A percentile compares a stretch with the other conserved stretches of the same genome.
phyloP scores from a whole-genome alignment of 805 yeast species.

The Candida succiphila region DNA sequence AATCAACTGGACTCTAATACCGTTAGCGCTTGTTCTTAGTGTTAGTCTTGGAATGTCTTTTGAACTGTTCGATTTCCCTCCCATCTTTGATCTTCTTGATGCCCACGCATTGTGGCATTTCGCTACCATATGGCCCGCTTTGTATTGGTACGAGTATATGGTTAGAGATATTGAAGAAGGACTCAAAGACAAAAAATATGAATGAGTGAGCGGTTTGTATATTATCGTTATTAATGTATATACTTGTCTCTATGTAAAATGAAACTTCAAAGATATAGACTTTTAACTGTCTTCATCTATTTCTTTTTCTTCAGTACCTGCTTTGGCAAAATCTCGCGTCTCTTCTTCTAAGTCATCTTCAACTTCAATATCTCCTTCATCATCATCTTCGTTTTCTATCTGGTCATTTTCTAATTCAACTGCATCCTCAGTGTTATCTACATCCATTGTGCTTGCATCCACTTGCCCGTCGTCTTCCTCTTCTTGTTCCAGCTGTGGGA shows the following conservation, averaged over 20 bases:
- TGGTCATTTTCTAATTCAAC: conserved; percentile 5
- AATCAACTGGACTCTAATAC: conserved; percentile 37
- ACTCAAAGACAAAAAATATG: conserved; percentile 18
- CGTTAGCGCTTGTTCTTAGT: conserved; percentile 37
- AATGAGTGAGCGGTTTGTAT: too few species aligned
- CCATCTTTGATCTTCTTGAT: conserved; percentile 58
- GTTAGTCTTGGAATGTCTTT: conserved; percentile 75
- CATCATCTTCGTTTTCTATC: conserved; percentile 11
- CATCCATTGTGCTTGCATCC: conserved; percentile 11
- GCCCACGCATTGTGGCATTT: conserved; percentile 95
- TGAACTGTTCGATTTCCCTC: conserved; percentile 86
- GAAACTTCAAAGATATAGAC: too few species aligned
- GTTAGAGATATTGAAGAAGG: conserved; percentile 30
- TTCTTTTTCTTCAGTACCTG: conserved; percentile 4
- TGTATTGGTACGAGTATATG: conserved; percentile 60
- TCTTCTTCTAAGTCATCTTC: conserved; percentile 20
- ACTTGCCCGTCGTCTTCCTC: conserved; percentile 15
- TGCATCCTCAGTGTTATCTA: conserved; percentile 3
- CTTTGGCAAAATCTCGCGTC: conserved; percentile 5
- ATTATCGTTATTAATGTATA: not conserved
- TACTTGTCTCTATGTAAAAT: not conserved
- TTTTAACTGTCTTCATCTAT: not conserved
- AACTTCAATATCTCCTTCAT: conserved; percentile 15
- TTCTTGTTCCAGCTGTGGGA: conserved; percentile 32
- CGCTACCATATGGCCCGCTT: conserved; percentile 74